Evolutionary conservation across 306 rosid species (phyloP), one percentile per base, ranked within the genome.

Genomic region (Prunus fruticosa): DNA sequence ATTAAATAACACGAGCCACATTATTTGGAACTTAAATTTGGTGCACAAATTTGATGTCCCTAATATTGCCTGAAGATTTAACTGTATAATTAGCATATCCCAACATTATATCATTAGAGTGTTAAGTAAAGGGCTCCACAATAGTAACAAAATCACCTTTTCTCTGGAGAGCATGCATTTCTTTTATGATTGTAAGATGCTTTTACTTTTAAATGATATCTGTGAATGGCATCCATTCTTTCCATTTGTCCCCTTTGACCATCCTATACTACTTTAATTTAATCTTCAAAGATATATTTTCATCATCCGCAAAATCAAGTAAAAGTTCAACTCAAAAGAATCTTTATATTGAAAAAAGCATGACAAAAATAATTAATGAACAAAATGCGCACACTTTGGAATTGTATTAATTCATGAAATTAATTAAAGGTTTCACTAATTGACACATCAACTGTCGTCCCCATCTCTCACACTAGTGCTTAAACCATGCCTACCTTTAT

Each of bases 41-140:
- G 41, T 34, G 38, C 38, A 32, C 1, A 34, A 34, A 34, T 5
- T 34, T 34, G 8, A 0, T 34, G 8, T 34, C 8, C 2, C 2
- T 34, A 34, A 5, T 2, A 34, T 34, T 34, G 8, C 8, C 8
- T 0, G 8, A 74, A 76, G 58, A 45, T 79, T 38, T 38, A 38
- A 3, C 58, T 53, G 14, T 43, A 72, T 38, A 38, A 72, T 56
- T 72, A 56, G 15, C 6, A 43, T 23, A 82, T 64, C 78, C 81
- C 77, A 64, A 71, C 19, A 81, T 68, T 75, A 56, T 79, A 82
- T 84, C 80, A 72, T 57, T 47, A 63, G 50, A 78, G 83, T 56
- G 73, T 71, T 45, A 18, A 57, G 46, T 72, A 64, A 71, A 73
- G 30, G 28, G 78, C 34, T 73, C 73, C 60, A 75, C 32, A 60